Base-by-base conservation (phyloP, 106 monocot genomes). In the Acorus gramineus region DNA sequence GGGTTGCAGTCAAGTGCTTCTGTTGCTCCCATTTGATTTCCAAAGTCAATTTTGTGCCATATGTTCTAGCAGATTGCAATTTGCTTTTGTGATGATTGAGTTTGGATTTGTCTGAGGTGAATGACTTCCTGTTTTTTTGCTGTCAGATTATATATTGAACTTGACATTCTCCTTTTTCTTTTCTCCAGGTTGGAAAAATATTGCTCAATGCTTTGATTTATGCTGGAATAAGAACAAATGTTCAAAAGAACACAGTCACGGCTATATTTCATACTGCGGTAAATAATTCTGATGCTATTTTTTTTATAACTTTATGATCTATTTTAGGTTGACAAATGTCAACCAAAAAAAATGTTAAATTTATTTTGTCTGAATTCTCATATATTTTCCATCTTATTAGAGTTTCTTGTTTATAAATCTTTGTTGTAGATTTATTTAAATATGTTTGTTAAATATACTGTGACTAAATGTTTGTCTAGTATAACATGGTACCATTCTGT, bases 181-280 rank as follows among this genome's bases (percentile, higher is more conserved):
- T 12, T 3, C 62, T 78, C 68, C 80, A 96, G 96, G 91, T 82
- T 66, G 90, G 96, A 43, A 90, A 76, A 68, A 79, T 91, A 51
- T 77, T 96, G 63, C 80, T 96, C n/a, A 96, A 96, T 73, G 96
- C 90, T 47, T 77, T 85, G 63, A 79, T 96, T 60, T 96, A 96
- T 77, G 77, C 87, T 1, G 85, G 96, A 51, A 91, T 91, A 72
- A 96, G 88, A 59, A 81, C 69, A 53, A 96, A 76, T 57, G 54
- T 81, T 28, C 80, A 88, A 57, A 88, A 96, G 83, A 96, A 85
- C 51, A 85, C 87, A 10, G 83, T 96, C 62, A 65, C 87, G 50
- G 70, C 91, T 4, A 80, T 96, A 66, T 96, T 91, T 69, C 96
- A 96, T 68, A 88, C 85, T 47, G 71, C 77, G 70, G 92, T 92